Evolutionary conservation across 305 asterid genomes (phyloP).

Genomic region (Solanum chacoense): DNA sequence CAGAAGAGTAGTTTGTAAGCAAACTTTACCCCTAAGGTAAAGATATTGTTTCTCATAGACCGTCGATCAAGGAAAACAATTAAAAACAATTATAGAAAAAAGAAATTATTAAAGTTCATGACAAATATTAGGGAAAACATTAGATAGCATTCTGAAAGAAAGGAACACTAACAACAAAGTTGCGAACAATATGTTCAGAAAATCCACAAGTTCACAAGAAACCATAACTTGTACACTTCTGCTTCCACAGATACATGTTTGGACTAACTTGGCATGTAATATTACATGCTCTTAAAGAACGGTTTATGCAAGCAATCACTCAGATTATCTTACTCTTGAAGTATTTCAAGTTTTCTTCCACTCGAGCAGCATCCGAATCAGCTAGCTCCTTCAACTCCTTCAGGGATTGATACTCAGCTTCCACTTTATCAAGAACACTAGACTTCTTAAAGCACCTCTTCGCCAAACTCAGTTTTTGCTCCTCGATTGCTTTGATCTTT

Average conservation of each 20-base stretch:
- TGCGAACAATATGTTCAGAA: background rate
- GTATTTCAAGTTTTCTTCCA: background rate
- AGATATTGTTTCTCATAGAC: background rate
- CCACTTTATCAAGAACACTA: background rate
- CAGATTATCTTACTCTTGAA: background rate
- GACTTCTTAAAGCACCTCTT: background rate
- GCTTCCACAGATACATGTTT: background rate
- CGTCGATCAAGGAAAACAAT: background rate
- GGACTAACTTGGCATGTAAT: background rate
- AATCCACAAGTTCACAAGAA: background rate
- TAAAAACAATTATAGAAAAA: background rate
- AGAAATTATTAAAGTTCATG: background rate
- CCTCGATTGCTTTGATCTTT: background rate
- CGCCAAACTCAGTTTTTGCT: background rate
- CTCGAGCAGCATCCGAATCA: background rate
- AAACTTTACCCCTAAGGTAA: background rate
- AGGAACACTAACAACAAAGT: background rate
- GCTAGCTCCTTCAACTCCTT: background rate
- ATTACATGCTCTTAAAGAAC: background rate
- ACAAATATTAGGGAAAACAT: background rate
- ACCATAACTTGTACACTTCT: background rate
- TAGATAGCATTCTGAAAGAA: background rate
- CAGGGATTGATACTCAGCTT: background rate
- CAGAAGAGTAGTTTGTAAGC: background rate
- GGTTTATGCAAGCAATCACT: background rate